A percentile compares a stretch with the other conserved stretches of the same genome.
Conservation (phyloP, 129 eudicot species). For the Arctium lappa region DNA sequence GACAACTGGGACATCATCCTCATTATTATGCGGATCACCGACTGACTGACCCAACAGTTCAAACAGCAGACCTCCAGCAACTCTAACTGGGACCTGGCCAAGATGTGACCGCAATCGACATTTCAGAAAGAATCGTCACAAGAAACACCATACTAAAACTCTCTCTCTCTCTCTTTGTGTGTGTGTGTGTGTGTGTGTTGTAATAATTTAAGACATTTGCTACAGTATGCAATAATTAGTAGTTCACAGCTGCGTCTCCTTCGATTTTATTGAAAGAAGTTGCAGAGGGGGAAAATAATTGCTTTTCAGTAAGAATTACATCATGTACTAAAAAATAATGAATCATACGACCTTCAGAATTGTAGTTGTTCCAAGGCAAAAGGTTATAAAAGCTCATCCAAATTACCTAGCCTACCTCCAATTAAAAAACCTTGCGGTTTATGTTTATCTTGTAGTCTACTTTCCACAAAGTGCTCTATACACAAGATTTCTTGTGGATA, state of each 20-base stretch:
- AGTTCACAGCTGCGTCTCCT: neutral
- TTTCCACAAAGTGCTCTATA: neutral
- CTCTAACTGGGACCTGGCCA: conserved; percentile 90
- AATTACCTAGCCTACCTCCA: neutral
- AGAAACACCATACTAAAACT: neutral
- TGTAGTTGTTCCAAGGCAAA: neutral
- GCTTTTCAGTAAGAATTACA: too few relatives aligned
- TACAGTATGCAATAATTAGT: neutral
- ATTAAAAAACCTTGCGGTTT: neutral
- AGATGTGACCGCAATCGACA: conserved; percentile 7
- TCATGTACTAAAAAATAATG: too few relatives aligned
- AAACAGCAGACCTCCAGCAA: conserved; percentile 91
- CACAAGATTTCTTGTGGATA: neutral
- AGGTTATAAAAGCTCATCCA: neutral
- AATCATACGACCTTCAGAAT: too few relatives aligned
- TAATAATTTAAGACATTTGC: neutral
- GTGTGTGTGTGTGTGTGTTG: neutral
- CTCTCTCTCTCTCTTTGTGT: neutral
- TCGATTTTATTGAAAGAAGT: neutral
- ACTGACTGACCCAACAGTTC: conserved; percentile 92
- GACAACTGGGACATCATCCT: conserved; percentile 90
- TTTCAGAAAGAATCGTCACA: conserved; percentile 16
- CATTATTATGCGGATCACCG: conserved; percentile 75
- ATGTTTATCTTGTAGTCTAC: neutral
- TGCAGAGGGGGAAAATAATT: too few relatives aligned